These are phyloP conservation scores for Daldinia bambusicola DNA, from an alignment of 495 filamentous ascomycete genomes.

Conservation along the genomic window DNA sequence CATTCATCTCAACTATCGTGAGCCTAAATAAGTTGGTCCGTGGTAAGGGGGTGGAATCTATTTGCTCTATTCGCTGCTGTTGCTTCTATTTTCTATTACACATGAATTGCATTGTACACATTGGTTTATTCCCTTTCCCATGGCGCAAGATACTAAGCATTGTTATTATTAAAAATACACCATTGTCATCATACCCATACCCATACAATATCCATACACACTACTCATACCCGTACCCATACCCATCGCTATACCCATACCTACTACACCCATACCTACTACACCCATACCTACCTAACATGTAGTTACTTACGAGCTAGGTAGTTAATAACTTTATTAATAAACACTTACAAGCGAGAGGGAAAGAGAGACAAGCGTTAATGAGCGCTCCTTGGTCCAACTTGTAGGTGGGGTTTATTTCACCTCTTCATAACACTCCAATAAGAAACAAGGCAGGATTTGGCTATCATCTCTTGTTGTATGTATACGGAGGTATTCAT, in stretches of 20 bases:
- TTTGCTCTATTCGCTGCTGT: conserved; percentile 31
- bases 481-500: conserved; percentile 27
- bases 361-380: conserved; percentile 5
- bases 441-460: conserved; percentile 44
- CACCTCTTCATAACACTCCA: conserved; percentile 39
- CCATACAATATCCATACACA: too few species aligned
- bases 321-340: neutral
- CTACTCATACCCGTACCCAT: too few species aligned
- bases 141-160: conserved; percentile 37
- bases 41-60: conserved; percentile 29
- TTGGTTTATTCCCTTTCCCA: conserved; percentile 1
- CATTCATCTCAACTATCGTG: conserved; percentile 42
- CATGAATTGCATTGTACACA: neutral
- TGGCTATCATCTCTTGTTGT: conserved; percentile 36
- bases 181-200: too few species aligned
- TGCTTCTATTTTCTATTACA: conserved; percentile 17
- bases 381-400: conserved; percentile 33
- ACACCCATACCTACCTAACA: neutral
- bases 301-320: neutral
- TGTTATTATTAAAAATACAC: too few species aligned
- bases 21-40: conserved; percentile 38
- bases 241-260: too few species aligned
- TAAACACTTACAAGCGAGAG: conserved; percentile 8
- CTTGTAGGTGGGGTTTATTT: conserved; percentile 37
- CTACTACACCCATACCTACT: neutral